Base-by-base conservation (phyloP, 345 rosid species). In the Trapa bicornis region DNA sequence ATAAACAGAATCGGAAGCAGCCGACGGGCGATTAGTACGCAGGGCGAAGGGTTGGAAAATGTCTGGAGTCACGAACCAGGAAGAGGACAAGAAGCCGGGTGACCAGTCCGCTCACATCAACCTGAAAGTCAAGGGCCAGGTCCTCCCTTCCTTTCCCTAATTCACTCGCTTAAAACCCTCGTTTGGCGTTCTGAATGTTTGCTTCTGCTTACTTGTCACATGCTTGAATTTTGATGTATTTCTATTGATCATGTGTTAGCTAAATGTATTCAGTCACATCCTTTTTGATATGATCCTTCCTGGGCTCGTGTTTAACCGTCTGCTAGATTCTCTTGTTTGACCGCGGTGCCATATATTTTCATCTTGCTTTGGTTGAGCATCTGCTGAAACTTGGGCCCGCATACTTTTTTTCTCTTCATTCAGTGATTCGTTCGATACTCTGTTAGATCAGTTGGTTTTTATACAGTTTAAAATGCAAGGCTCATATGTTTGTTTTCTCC, bases 71-170 rank as follows among this genome's bases (percentile, higher is more conserved):
- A 78, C 72, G 65, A 7, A 50, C 56, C 75, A 61, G 15, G 38
- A 37, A 42, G 62, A 41, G 41, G 60, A 11, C 39, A 52, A 61
- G 35, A 56, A 38, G 47, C 66, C 56, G 22, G 56, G 6, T 14
- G 56, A 50, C 56, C 56, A 50, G 56, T 4, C 22, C 3, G 22
- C 2, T 50, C 56, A 50, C 56, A 50, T 50, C 56, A 50, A 63
- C 66, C 66, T 63, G 47, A 52, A 68, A 36, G 67, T 47, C 45
- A 63, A 70, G 76, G 70, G 76, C 39, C 22, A 76, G 75, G 42
- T 65, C n/a, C 47, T 33, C 42, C 11, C 39, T 29, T 48, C 2
- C 29, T 50, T 4, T 53, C 12, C 2, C 47, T 45, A 4, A 22
- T 10, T 36, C 69, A 48, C 32, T 53, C 64, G 56, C 56, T 0